phyloP scores from a whole-genome alignment of 2,329 filamentous ascomycete genomes.

The Ceratocystis albifundus region DNA sequence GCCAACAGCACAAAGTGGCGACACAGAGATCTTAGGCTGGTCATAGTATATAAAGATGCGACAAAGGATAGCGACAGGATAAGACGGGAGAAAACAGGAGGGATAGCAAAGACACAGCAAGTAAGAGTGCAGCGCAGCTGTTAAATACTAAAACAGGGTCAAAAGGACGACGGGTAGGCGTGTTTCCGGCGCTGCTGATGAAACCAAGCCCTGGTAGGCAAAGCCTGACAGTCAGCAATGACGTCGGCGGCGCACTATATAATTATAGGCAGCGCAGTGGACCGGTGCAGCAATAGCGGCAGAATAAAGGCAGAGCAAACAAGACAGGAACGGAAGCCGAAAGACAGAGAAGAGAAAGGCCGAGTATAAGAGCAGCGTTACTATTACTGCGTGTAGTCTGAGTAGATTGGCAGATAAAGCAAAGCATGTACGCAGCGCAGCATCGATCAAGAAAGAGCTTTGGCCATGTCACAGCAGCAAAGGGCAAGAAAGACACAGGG shows the following conservation, averaged over 20 bases:
- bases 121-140: neutral
- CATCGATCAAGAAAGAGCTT: neutral
- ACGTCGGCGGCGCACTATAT: constrained; percentile 2
- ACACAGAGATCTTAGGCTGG: neutral
- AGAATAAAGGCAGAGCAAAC: neutral
- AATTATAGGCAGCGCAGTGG: neutral
- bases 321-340: neutral
- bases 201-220: constrained; percentile 6
- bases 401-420: neutral
- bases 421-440: neutral
- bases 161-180: neutral
- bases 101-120: neutral
- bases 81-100: neutral
- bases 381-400: constrained; percentile 1
- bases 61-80: neutral
- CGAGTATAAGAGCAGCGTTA: neutral
- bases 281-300: neutral
- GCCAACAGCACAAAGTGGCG: constrained; percentile 5
- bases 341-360: too few relatives aligned
- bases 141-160: neutral
- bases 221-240: constrained; percentile 13
- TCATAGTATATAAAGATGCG: neutral
- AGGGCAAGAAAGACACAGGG: neutral
- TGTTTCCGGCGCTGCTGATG: neutral
- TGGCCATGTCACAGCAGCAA: neutral